Conservation (phyloP, 2,329 filamentous ascomycete species). For the Sordariomycetes sp. region DNA sequence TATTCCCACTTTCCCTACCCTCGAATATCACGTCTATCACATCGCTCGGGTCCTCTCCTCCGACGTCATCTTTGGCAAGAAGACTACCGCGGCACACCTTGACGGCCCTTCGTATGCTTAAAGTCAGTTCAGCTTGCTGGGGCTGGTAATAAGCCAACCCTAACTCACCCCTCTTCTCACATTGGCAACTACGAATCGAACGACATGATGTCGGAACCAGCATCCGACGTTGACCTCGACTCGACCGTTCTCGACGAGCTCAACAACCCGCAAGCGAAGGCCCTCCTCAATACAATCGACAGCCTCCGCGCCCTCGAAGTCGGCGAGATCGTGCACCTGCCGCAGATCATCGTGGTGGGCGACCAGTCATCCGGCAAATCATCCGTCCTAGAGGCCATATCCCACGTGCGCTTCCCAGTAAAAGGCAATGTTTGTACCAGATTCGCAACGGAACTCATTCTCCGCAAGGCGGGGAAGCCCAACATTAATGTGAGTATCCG, state of each 20-base stretch:
- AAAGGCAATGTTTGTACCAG: conserved; percentile 43
- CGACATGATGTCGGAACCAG: background rate
- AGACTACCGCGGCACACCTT: too few relatives aligned
- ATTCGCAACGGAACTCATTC: conserved; percentile 46
- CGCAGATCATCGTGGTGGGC: conserved; percentile 45
- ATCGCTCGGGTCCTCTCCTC: too few relatives aligned
- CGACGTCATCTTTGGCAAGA: too few relatives aligned
- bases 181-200: too few relatives aligned
- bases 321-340: conserved; percentile 30
- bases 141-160: too few relatives aligned
- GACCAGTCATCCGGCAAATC: conserved; percentile 49
- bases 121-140: too few relatives aligned
- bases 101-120: too few relatives aligned
- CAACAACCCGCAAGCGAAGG: conserved; percentile 25
- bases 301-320: conserved; percentile 34
- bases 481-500: conserved; percentile 28
- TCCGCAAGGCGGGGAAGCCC: conserved; percentile 24
- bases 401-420: conserved; percentile 43
- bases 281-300: conserved; percentile 39
- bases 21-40: too few relatives aligned
- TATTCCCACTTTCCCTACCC: too few relatives aligned
- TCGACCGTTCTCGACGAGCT: conserved; percentile 21
- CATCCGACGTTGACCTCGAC: background rate
- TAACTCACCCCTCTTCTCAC: too few relatives aligned
- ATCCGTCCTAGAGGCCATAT: conserved; percentile 52